Evolutionary conservation across 1,284 basidiomycete genomes (phyloP), one percentile per base, ranked within the genome.

Genomic region (Sanghuangporus weigelae): DNA sequence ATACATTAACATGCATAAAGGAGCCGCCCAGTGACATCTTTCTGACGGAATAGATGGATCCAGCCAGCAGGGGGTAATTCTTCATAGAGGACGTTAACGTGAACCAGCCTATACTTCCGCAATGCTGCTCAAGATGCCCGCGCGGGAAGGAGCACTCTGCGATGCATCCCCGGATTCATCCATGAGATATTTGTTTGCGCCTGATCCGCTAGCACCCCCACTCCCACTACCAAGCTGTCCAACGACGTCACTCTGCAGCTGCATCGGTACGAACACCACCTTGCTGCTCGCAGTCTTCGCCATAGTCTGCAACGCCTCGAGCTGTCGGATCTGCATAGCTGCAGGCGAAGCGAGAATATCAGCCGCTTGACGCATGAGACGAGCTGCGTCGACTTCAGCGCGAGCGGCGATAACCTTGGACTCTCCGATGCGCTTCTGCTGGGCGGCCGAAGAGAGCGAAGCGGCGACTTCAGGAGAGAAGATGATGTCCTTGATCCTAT

Each of bases 271-370:
- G 71, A 97, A 96, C 64, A 96, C 84, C 68, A 96, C 93, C 79
- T 98, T 98, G 80, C 84, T 87, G 69, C 82, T 82, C 23, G 89
- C 84, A 10, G 83, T 85, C 76, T 92, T 91, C 44, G 86, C 84
- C 83, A 83, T 84, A 49, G 75, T 81, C 82, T 87, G 83, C 71
- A 94, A 78, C 46, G 95, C 93, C 77, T 97, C 95, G 68, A 98
- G 84, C 73, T 96, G 94, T 67, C 96, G 84, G 74, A 98, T 98
- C 77, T 97, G 95, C 93, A 98, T 97, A 64, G 95, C 96, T 26
- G 95, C 94, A 19, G 94, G 95, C 7, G 87, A 90, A 12, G 93
- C 92, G 70, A 96, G 82, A 70, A 96, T 96, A 76, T 96, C 89
- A 61, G 93, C 93, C 5, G 93, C 93, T 74, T 95, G 92, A 63